A percentile compares a stretch with the other conserved stretches of the same genome.
These are phyloP conservation scores for Mortierella alpina DNA, from an alignment of 192 early-diverging fungal species.

Conservation along the genomic window DNA sequence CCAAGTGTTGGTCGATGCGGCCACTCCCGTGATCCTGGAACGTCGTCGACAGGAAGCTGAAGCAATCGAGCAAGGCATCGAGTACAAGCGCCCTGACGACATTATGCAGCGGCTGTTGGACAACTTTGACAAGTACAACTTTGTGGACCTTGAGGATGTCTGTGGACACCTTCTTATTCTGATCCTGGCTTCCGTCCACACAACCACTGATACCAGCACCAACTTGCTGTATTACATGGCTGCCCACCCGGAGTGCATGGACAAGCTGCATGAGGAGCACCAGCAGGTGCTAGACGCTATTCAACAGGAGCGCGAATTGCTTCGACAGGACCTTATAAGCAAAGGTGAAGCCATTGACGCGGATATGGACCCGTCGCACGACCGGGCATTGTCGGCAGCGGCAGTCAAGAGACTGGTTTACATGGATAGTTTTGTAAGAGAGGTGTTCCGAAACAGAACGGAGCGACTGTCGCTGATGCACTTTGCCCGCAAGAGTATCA, in stretches of 20 bases:
- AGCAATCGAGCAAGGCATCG: slow-evolving; percentile 5
- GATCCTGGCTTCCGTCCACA: slow-evolving; percentile 50
- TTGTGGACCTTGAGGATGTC: slow-evolving; percentile 41
- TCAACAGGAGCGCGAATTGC: slow-evolving; percentile 21
- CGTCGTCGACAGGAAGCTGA: slow-evolving; percentile 31
- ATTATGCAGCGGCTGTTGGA: slow-evolving; percentile 53
- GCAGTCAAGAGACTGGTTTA: slow-evolving; percentile 54
- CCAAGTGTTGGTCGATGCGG: slow-evolving; percentile 11
- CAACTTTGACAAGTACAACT: slow-evolving; percentile 39
- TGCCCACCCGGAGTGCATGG: slow-evolving; percentile 26
- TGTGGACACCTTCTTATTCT: slow-evolving; percentile 44
- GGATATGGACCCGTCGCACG: slow-evolving; percentile 33
- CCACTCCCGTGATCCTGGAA: slow-evolving; percentile 30
- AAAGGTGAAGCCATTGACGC: slow-evolving; percentile 29
- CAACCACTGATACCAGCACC: slow-evolving; percentile 39
- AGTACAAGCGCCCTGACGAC: slow-evolving; percentile 43
- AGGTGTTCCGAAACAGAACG: slow-evolving; percentile 44
- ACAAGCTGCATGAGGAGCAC: slow-evolving; percentile 51
- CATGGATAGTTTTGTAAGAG: slow-evolving; percentile 55
- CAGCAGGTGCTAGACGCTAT: slow-evolving; percentile 30
- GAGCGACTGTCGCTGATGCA: slow-evolving; percentile 18
- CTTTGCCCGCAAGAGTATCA: slow-evolving; percentile 37
- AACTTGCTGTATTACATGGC: slow-evolving; percentile 48
- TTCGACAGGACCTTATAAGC: slow-evolving; percentile 7
- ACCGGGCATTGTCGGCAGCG: slow-evolving; percentile 17